Evolutionary conservation across 2,329 filamentous ascomycete species (phyloP), one percentile per base, ranked within the genome.

Genomic region (Fusarium citri): DNA sequence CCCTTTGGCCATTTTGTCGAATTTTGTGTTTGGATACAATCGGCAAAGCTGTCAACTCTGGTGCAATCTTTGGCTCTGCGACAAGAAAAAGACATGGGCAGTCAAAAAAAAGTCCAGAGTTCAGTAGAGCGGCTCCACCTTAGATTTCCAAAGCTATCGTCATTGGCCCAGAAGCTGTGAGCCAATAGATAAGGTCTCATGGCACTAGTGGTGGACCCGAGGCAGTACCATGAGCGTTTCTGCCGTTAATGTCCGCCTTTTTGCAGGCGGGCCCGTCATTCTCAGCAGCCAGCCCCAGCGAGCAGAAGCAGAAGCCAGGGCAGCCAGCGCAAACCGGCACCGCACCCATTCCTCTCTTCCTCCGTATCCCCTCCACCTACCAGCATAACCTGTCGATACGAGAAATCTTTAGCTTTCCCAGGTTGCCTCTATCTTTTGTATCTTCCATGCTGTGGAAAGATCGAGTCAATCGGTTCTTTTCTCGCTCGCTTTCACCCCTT

Each of bases 171-270:
- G 37, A 16, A 55, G 31, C 23, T 51, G 6, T 59, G 15, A 37
- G 15, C 63, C 63, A 66, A 66, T 61, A 30, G 62, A 64, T 65
- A 64, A 65, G 51, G 51, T 59, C 60, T 59, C 31, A 46, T 59
- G 26, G 46, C 28, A 30, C 34, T 43, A 20, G 12, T 7, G 22
- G 23, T 48, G 59, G 53, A 20, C 55, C 72, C 72, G 66, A 69
- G 64, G 66, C 61, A 61, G 53, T 45, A 54, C 43, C 54, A 43
- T 61, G 62, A 65, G 46, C 30, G 40, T 66, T 78, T 78, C 74
- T 80, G 78, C 79, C 79, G 37, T 12, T 3, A 1, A 34, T 41
- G 57, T 78, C 78, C 78, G 78, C 76, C 64, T 60, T 62, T 68
- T 59, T 50, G 34, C 59, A 22, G 48, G 58, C 68, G 49, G 49